A percentile compares a stretch with the other conserved stretches of the same genome.
Evolutionary conservation across 352 stramenopile species (phyloP).

Genomic region (Phytophthora macrochlamydospora): DNA sequence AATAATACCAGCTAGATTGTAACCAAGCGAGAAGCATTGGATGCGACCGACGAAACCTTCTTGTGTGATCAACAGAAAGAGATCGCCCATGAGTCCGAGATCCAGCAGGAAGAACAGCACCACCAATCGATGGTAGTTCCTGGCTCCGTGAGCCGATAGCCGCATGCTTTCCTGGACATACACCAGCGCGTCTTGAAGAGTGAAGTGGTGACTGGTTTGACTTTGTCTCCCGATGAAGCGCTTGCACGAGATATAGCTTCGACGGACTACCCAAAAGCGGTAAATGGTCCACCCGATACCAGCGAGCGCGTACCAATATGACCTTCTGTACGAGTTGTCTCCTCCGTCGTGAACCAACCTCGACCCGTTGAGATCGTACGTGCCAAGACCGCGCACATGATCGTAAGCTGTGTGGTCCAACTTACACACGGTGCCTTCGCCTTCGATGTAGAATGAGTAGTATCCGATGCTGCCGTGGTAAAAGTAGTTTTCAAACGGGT

Average conservation of each 20-base stretch:
- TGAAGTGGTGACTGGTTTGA: neutral
- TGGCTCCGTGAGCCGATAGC: constrained; percentile 7
- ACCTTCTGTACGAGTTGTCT: neutral
- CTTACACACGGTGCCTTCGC: constrained; percentile 1
- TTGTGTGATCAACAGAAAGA: constrained; percentile 24
- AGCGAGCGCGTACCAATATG: constrained; percentile 9
- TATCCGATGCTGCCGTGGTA: constrained; percentile 17
- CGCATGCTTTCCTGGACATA: constrained; percentile 14
- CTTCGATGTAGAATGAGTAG: constrained; percentile 20
- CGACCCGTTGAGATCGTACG: constrained; percentile 4
- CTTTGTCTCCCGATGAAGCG: neutral
- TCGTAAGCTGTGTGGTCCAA: constrained; percentile 13
- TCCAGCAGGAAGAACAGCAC: constrained; percentile 16
- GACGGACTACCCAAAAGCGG: constrained; percentile 8
- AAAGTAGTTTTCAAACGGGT: constrained; percentile 13
- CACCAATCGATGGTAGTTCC: constrained; percentile 12
- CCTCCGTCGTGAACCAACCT: neutral
- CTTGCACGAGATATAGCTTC: constrained; percentile 9
- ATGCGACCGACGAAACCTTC: constrained; percentile 11
- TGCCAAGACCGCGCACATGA: constrained; percentile 6
- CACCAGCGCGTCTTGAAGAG: constrained; percentile 2
- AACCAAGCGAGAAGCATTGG: constrained; percentile 24
- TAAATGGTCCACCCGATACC: constrained; percentile 6
- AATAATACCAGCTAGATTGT: constrained; percentile 23
- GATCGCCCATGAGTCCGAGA: constrained; percentile 24